Base-by-base conservation (phyloP, 1,139 yeast genomes). In the Nakaseomyces glabratus region DNA sequence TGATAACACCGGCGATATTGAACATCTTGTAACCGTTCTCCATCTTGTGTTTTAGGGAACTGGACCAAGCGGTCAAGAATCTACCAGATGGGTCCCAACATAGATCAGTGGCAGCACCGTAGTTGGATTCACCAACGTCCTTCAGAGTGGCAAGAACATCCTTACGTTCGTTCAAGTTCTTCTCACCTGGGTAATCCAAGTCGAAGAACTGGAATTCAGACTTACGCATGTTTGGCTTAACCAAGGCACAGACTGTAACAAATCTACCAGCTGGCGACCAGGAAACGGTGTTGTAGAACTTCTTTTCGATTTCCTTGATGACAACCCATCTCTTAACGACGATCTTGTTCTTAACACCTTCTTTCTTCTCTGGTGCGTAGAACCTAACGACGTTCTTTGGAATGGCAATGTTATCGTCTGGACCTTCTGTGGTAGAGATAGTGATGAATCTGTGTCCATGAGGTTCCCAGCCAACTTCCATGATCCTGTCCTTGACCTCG, bases 71-170 rank as follows among this genome's bases (percentile, higher is more conserved):
- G 35, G 93, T 79, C 39, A 88, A 66, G 58, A 68, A 86, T 62
- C 97, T 74, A 48, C 98, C 98, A 30, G 95, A 81, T 39, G 95
- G 93, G 60, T 93, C 98, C 98, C 98, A 93, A 38, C 78, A 68
- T 44, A 86, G 59, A 56, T 81, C 85, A 36, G 95, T 82, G 67
- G 88, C 73, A 43, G 95, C 94, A 39, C 73, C 69, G 56, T 69
- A 81, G 49, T 73, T 75, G 41, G 77, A 80, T 31, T 72, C 63
- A 46, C 73, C 76, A 48, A 81, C 66, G 48, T 71, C 70, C 57
- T 79, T 76, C 46, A 82, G 69, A 46, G 73, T 73, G 34, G 79
- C 76, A 16, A 66, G 62, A 31, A 68, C 68, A 16, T 48, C 51
- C 14, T 42, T 41, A 19, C 33, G 37, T 26, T 47, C 49, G 35